Conservation (phyloP, 2,329 filamentous ascomycete species). For the Sporothrix phasma region DNA sequence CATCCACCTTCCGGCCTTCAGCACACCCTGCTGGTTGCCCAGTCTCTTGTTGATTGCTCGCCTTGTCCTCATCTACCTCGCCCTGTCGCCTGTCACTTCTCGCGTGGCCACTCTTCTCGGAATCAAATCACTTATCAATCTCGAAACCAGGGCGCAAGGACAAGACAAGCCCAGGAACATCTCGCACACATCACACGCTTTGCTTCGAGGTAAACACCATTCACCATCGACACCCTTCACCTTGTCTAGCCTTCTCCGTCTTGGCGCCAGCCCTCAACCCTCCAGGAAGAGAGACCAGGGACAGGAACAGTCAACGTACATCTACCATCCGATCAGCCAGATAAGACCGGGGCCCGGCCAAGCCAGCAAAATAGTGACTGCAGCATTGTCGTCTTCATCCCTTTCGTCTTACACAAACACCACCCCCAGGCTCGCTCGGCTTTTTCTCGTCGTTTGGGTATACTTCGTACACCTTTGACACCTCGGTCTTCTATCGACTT, state of each 20-base stretch:
- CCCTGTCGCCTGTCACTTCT: too few relatives aligned
- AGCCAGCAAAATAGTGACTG: background rate
- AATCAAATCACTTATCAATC: too few relatives aligned
- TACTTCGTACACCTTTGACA: background rate
- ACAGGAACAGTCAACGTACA: background rate
- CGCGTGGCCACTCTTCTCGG: background rate
- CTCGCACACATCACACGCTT: conserved; percentile 4
- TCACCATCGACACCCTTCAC: background rate
- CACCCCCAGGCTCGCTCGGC: background rate
- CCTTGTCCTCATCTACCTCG: too few relatives aligned
- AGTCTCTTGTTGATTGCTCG: too few relatives aligned
- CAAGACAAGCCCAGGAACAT: background rate
- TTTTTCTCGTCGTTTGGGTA: background rate
- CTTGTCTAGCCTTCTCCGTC: background rate
- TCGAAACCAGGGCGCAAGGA: background rate
- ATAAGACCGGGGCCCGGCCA: background rate
- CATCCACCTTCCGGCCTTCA: too few relatives aligned
- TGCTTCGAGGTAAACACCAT: background rate
- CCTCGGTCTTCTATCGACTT: background rate
- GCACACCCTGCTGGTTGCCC: too few relatives aligned
- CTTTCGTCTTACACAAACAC: background rate
- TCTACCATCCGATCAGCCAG: background rate
- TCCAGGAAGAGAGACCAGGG: too few relatives aligned
- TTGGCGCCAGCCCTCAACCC: background rate
- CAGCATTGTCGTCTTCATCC: background rate